Evolutionary conservation across 495 filamentous ascomycete species (phyloP), one percentile per base, ranked within the genome.

Genomic region (Lasiosphaeria hispida): DNA sequence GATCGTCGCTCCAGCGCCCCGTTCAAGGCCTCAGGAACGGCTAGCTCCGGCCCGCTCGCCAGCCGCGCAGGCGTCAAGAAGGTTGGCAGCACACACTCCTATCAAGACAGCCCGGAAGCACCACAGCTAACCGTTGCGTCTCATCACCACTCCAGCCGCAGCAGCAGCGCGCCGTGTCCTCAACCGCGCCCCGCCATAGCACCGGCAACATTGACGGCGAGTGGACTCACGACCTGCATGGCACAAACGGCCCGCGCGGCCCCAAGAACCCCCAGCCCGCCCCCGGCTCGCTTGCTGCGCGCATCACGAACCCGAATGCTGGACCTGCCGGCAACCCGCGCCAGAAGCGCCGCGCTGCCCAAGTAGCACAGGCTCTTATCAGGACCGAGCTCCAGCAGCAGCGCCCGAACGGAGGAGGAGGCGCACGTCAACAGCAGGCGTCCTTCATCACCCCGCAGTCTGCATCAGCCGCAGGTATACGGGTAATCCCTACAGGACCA

Each of bases 61-160:
- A 91, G 88, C 66, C 80, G 90, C 69, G 84, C 87, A n/a, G 87
- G 86, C 44, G 77, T 89, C 18, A 79, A 82, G 42, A 91, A 92
- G 84, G 87, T 90, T 44, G 49, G 65, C 23, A 30, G 23, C 53
- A n/a, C 44, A 51, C 43, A 65, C 52, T 63, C 34, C 33, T 30
- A 3, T 8, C 42, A 45, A 14, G 15, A 33, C 1, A 30, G 18
- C n/a, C 15, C 33, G 34, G 1, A 13, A 18, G n/a, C 17, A 36
- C 30, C 11, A 23, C 33, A 42, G 59, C 61, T 40, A 67, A 50
- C 50, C 30, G 8, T 14, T 11, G 17, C 15, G 3, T 15, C 10
- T 15, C 40, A 45, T 30, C 23, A 30, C 23, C 23, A n/a, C 23
- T 2, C 23, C 23, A 30, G 23, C 23, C 23, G 30, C 14, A 41